phyloP scores from a whole-genome alignment of 805 yeast species.

The Candida manassasensis region DNA sequence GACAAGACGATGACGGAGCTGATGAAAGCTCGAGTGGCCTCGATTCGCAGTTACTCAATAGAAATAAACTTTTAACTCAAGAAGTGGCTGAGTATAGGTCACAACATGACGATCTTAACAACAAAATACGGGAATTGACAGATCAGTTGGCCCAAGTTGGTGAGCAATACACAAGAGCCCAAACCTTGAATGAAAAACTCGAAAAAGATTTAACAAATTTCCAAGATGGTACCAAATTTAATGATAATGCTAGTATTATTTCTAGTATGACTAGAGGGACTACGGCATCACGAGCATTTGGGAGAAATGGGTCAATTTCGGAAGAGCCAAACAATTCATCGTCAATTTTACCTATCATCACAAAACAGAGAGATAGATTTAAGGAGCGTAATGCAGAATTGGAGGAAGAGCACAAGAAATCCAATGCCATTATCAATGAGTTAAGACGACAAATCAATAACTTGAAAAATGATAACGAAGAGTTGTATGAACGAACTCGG shows the following conservation, averaged over 20 bases:
- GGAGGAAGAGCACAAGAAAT: conserved; percentile 72
- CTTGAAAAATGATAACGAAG: conserved; percentile 70
- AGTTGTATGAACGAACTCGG: conserved; percentile 73
- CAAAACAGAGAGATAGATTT: conserved; percentile 93
- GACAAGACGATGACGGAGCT: conserved; percentile 35
- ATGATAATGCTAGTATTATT: conserved; percentile 63
- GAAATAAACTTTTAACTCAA: conserved; percentile 68
- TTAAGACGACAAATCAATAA: conserved; percentile 59
- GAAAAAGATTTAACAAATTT: conserved; percentile 69
- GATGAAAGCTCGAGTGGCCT: conserved; percentile 26
- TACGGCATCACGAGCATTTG: conserved; percentile 10
- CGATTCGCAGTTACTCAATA: conserved; percentile 58
- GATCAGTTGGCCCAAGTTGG: conserved; percentile 26
- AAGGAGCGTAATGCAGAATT: conserved; percentile 76
- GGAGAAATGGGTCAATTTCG: conserved; percentile 24
- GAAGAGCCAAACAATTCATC: conserved; percentile 28
- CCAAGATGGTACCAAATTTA: conserved; percentile 46
- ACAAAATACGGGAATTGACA: conserved; percentile 39
- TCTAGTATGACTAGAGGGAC: conserved; percentile 43
- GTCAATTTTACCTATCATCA: conserved; percentile 74
- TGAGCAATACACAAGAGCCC: conserved; percentile 38
- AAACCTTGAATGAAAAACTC: conserved; percentile 51
- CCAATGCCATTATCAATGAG: conserved; percentile 48
- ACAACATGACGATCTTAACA: conserved; percentile 44
- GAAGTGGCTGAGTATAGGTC: conserved; percentile 67